Evolutionary conservation across 2,329 filamentous ascomycete species (phyloP).

Genomic region (Aspergillus niger): DNA sequence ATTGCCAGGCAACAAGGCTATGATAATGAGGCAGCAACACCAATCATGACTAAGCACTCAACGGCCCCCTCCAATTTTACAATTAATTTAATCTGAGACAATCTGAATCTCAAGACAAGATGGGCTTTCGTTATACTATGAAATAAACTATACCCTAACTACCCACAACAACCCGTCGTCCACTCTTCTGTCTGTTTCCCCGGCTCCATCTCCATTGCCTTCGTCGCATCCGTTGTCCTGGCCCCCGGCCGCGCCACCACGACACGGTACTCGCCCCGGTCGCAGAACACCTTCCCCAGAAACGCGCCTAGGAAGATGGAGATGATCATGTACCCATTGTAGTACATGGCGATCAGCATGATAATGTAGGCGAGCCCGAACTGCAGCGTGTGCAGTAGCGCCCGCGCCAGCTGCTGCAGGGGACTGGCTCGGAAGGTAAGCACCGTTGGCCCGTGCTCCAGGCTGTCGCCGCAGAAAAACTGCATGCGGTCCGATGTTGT

Average conservation of each 20-base stretch:
- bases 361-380: constrained; percentile 17
- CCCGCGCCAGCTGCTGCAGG: constrained; percentile 16
- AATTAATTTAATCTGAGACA: no score
- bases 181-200: constrained; percentile 5
- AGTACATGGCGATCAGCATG: constrained; percentile 19
- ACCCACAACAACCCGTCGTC: constrained; percentile 14
- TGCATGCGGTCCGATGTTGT: constrained; percentile 1
- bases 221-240: neutral
- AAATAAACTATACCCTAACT: neutral
- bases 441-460: neutral
- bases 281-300: constrained; percentile 17
- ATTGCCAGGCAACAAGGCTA: no score
- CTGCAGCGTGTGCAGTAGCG: constrained; percentile 12
- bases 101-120: no score
- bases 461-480: constrained; percentile 7
- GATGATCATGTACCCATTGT: constrained; percentile 21
- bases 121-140: no score
- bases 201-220: neutral
- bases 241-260: constrained; percentile 3
- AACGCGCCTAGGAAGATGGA: constrained; percentile 18
- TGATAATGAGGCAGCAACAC: no score
- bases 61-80: no score
- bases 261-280: constrained; percentile 16
- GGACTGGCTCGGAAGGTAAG: constrained; percentile 17
- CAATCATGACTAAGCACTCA: no score